These are phyloP conservation scores for Earliella scabrosa DNA, from an alignment of 1,284 basidiomycete genomes.

Conservation along the genomic window DNA sequence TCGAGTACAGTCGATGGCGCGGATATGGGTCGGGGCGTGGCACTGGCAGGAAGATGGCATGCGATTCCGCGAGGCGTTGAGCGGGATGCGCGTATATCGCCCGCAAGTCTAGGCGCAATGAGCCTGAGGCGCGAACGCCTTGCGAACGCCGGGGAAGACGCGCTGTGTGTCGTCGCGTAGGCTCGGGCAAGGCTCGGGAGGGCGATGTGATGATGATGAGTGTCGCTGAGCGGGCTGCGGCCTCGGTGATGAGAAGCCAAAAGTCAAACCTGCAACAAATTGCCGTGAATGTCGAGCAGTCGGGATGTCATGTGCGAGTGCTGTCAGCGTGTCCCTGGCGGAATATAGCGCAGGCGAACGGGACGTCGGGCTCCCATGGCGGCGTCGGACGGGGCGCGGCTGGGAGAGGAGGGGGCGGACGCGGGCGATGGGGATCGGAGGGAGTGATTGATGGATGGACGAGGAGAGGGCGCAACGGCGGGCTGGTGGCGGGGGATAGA, in stretches of 20 bases:
- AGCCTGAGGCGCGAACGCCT: background rate
- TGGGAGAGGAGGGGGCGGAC: background rate
- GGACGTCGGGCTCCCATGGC: no score
- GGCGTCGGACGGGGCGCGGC: no score
- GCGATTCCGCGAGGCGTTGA: background rate
- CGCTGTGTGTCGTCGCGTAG: background rate
- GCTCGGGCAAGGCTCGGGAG: background rate
- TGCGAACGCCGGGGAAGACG: background rate
- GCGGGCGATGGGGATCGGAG: background rate
- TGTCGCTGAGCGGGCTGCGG: background rate
- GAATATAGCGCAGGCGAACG: no score
- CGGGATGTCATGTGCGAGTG: no score
- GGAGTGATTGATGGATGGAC: background rate
- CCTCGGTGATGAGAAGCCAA: no score
- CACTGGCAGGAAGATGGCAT: constrained; percentile 4
- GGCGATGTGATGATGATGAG: background rate
- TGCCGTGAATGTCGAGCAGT: no score
- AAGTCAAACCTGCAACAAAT: no score
- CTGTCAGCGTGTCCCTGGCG: no score
- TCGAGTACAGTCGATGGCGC: constrained; percentile 17
- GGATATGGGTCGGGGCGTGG: constrained; percentile 15
- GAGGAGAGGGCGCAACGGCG: background rate
- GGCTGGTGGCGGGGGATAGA: background rate
- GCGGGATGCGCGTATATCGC: background rate
- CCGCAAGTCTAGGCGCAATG: background rate